These are phyloP conservation scores for Jackrogersella multiformis DNA, from an alignment of 495 filamentous ascomycete genomes.

Conservation along the genomic window DNA sequence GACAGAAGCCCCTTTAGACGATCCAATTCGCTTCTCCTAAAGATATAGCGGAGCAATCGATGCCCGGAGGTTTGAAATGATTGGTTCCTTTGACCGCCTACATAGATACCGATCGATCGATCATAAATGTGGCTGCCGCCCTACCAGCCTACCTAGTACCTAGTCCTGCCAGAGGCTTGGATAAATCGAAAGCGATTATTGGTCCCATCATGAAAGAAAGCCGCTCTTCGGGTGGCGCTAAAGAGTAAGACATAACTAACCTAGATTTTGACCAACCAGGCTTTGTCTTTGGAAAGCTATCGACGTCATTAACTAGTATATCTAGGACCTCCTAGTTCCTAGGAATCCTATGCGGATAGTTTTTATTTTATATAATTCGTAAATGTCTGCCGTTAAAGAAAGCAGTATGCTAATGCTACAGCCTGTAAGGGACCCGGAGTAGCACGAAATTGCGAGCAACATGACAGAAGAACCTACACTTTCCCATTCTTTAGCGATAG, in stretches of 20 bases:
- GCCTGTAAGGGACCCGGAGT: conserved; percentile 38
- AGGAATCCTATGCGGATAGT: background rate
- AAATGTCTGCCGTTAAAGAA: conserved; percentile 23
- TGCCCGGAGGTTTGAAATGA: background rate
- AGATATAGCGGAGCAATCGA: conserved; percentile 1
- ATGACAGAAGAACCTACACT: conserved; percentile 47
- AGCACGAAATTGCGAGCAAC: conserved; percentile 41
- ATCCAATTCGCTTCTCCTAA: no score
- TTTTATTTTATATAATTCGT: background rate
- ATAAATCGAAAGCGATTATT: conserved; percentile 28
- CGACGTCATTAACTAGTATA: conserved; percentile 29
- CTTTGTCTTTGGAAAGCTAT: conserved; percentile 18
- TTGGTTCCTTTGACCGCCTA: background rate
- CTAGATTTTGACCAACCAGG: conserved; percentile 21
- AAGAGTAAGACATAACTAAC: conserved; percentile 7
- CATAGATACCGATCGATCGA: conserved; percentile 29
- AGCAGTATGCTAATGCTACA: conserved; percentile 42
- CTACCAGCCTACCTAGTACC: no score
- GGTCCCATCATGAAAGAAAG: background rate
- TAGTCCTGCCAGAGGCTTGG: no score
- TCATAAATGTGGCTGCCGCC: conserved; percentile 30
- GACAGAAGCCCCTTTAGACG: no score
- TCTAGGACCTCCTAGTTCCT: background rate
- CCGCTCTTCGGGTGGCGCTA: conserved; percentile 15
- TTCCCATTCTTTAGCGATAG: conserved; percentile 50